Base-by-base conservation (phyloP, 2,329 filamentous ascomycete genomes). In the Fonsecaea pedrosoi region DNA sequence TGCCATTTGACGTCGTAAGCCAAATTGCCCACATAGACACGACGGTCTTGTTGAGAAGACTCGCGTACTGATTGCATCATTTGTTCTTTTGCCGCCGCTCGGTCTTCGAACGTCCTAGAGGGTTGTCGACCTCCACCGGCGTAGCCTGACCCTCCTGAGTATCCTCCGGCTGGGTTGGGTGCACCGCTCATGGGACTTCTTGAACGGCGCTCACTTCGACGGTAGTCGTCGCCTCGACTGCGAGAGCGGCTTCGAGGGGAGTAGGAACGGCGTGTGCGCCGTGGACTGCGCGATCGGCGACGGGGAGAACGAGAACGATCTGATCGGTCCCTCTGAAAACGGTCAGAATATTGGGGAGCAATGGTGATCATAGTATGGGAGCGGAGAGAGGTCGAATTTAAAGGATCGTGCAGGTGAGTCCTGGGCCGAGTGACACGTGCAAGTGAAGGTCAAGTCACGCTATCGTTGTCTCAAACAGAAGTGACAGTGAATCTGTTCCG, bases 1-100 rank as follows among this genome's bases (percentile, higher is more conserved):
- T 98, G 94, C 95, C 95, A 99, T 85, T 99, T 99, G 80, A 99
- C 95, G 85, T 99, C 95, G 85, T 99, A 99, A 58, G 94, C 95
- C 75, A 99, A 87, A 80, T 99, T 99, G 82, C 95, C 95, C 79
- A 99, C 95, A 80, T 99, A 99, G 87, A 99, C 95, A 73, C 95
- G 94, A 78, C 95, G 94, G 86, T 99, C 95, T 83, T 99, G 95
- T 80, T 98, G 95, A 69, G 95, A 98, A 54, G 92, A 91, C 77
- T 98, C 95, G 78, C 93, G 90, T 75, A 97, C 90, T 78, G 88
- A 93, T 82, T 89, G 90, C 92, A 98, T 96, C 92, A 96, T 97
- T 79, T 93, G 90, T 82, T 97, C 93, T 82, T 95, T 94, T 75
- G 91, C 90, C 70, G 86, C 89, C 70, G 87, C 84, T 75, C 93